Evolutionary conservation across 1,284 basidiomycete genomes (phyloP), one percentile per base, ranked within the genome.

Genomic region (Apiotrichum veenhuisii): DNA sequence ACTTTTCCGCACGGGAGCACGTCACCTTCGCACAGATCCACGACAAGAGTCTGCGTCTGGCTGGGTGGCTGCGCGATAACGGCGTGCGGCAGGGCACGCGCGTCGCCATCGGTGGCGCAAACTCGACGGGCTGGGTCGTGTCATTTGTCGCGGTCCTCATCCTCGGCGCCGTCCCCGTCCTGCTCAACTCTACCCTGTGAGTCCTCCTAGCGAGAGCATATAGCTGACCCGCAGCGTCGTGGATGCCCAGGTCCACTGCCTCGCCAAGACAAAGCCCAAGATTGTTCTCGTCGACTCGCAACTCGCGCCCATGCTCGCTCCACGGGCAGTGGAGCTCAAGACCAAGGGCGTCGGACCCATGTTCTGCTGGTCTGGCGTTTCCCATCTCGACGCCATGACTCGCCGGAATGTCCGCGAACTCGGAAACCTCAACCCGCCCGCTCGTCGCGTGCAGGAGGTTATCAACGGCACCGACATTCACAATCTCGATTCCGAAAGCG

Each of bases 81-180:
- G 70, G 70, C 8, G 52, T 69, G 10, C 62, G 66, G 12, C 27
- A 65, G 11, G 69, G 69, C 5, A 62, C 61, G 46, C 55, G 59
- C 44, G 58, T 73, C 12, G 70, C 63, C 17, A 65, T 72, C 34
- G 69, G 66, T 2, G 72, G 72, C 22, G 49, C 52, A 12, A 73
- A 73, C 59, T 34, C 27, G 7, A 34, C 41, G 4, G 50, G 54
- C 2, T 58, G 51, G 56, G 41, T 42, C 1, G 46, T 51, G 12
- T 46, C 65, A 1, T 73, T 66, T 42, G 48, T 70, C 14, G 73
- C 72, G 9, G 57, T 54, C 0, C 67, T 70, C 22, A 61, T 75
- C 38, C 63, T 73, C 27, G 73, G 72, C 5, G 73, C 64, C 12
- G 63, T 73, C 3, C 57, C 64, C 0, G 65, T 71, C 14, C 60